A percentile compares a stretch with the other conserved stretches of the same genome.
These are phyloP conservation scores for Oryza coarctata DNA, from an alignment of 176 grass and related monocot species.

Conservation along the genomic window DNA sequence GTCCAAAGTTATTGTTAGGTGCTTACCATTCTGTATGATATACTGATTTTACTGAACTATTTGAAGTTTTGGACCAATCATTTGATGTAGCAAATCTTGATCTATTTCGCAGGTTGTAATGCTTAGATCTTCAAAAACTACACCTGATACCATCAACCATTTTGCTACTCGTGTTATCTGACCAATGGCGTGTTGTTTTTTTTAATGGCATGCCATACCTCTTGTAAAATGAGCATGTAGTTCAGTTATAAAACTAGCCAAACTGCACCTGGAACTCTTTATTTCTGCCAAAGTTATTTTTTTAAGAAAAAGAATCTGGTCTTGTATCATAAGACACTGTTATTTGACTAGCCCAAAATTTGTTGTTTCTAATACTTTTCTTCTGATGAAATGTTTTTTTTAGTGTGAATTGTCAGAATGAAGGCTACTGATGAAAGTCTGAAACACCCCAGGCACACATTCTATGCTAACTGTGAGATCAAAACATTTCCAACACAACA, in stretches of 20 bases:
- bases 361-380: neutral
- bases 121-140: conserved; percentile 45
- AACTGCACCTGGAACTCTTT: too few relatives aligned
- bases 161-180: conserved; percentile 49
- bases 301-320: neutral
- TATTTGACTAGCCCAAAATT: neutral
- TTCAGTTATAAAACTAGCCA: too few relatives aligned
- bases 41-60: neutral
- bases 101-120: conserved; percentile 49
- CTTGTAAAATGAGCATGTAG: too few relatives aligned
- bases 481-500: too few relatives aligned
- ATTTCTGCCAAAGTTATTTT: too few relatives aligned
- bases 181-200: neutral
- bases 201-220: too few relatives aligned
- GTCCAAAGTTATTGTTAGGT: conserved; percentile 54
- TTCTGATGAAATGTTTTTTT: neutral
- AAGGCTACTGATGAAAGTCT: neutral
- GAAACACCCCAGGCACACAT: too few relatives aligned
- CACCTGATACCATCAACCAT: conserved; percentile 43
- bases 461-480: too few relatives aligned
- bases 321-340: neutral
- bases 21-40: neutral
- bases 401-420: too few relatives aligned
- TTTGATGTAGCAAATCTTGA: neutral
- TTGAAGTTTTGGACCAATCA: neutral